phyloP scores from a whole-genome alignment of 768 basidiomycete species.

The Leccinum ochraceum region DNA sequence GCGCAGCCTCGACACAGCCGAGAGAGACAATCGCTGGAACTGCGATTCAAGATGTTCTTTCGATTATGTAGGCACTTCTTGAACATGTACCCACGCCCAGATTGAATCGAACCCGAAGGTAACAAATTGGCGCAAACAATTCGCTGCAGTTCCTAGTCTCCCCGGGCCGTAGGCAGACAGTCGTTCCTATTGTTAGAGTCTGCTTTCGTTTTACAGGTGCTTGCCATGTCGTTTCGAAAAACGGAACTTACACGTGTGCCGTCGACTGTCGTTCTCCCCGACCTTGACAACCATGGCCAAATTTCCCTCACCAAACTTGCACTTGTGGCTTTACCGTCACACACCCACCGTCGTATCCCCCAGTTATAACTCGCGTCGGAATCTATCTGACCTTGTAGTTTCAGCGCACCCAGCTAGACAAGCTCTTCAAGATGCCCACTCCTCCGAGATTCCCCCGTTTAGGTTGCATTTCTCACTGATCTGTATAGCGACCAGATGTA shows the following conservation, averaged over 20 bases:
- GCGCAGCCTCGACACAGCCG: conserved; percentile 11
- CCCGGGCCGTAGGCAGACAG: too few relatives aligned
- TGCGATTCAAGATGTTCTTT: neutral
- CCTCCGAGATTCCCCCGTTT: neutral
- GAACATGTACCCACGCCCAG: neutral
- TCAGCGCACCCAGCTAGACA: neutral
- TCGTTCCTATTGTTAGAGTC: too few relatives aligned
- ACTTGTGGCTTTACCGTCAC: neutral
- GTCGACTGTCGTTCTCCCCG: too few relatives aligned
- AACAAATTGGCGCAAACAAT: neutral
- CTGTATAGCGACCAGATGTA: neutral
- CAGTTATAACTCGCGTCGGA: neutral
- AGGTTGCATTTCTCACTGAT: neutral
- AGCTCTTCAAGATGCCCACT: neutral
- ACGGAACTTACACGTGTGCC: too few relatives aligned
- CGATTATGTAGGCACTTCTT: neutral
- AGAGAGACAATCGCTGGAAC: neutral
- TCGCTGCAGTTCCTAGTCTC: neutral
- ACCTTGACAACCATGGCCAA: neutral
- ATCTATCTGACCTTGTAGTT: neutral
- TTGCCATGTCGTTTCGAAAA: too few relatives aligned
- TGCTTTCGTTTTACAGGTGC: too few relatives aligned
- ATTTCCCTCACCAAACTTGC: neutral
- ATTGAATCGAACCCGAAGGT: neutral
- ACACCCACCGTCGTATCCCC: neutral